Conservation (phyloP, 495 filamentous ascomycete species). For the Lasiosphaeria ovina region DNA sequence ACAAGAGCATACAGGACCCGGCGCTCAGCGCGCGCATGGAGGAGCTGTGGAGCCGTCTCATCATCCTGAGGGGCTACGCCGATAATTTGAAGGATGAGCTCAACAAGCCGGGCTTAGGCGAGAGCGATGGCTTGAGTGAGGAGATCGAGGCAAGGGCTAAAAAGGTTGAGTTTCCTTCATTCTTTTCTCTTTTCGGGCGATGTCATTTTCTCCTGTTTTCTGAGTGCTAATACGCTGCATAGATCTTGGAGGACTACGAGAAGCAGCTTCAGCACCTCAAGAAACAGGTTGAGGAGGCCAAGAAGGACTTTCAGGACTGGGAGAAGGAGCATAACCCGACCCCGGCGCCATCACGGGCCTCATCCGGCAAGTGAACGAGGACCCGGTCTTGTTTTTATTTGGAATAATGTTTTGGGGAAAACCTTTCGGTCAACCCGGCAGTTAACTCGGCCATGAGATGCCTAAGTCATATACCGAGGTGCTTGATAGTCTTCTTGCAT, state of each 20-base stretch:
- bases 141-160: slow-evolving; percentile 75
- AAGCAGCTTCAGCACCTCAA: slow-evolving; percentile 82
- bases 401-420: background rate
- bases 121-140: slow-evolving; percentile 63
- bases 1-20: slow-evolving; percentile 77
- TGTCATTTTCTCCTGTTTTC: no score
- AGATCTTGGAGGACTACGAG: slow-evolving; percentile 91
- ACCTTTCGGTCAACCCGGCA: no score
- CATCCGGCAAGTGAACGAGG: slow-evolving; percentile 8
- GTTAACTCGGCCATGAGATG: no score
- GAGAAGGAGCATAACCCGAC: slow-evolving; percentile 53
- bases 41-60: slow-evolving; percentile 95
- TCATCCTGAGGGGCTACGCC: slow-evolving; percentile 77
- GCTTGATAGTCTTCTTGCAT: no score
- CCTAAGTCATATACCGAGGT: no score
- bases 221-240: slow-evolving; percentile 35
- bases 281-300: slow-evolving; percentile 73
- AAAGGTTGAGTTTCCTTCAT: slow-evolving; percentile 59
- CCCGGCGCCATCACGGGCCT: slow-evolving; percentile 24
- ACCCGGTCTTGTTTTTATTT: slow-evolving; percentile 10
- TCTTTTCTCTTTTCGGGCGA: background rate
- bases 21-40: slow-evolving; percentile 78
- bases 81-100: slow-evolving; percentile 76
- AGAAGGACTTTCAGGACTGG: slow-evolving; percentile 77
- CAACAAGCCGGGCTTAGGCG: slow-evolving; percentile 54